Base-by-base conservation (phyloP, 2,329 filamentous ascomycete genomes). In the Trichoderma gracile region DNA sequence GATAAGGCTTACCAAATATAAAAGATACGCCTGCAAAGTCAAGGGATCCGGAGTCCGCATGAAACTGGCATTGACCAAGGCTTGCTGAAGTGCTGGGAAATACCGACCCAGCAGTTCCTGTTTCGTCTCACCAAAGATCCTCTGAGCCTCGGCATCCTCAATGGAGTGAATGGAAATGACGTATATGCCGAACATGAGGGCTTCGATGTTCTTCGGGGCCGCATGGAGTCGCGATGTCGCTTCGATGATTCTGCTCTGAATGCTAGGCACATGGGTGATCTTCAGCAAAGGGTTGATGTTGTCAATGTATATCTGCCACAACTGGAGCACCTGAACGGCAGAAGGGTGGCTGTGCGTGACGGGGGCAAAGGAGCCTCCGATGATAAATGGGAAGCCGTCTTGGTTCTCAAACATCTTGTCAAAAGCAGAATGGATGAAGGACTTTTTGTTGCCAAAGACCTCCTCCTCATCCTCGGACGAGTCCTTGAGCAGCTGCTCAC, bases 201-300 rank as follows among this genome's bases (percentile, higher is more conserved):
- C 86, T 71, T 91, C 87, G 19, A 89, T 80, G 10, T 81, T 81
- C 60, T 80, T 82, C 1, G 81, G 77, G 4, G 87, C 82, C 67
- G 81, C 83, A 30, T 80, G 76, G 5, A 86, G 72, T 59, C 86
- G 80, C 3, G 82, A 81, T 42, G 82, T 82, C 8, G 86, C 86
- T 64, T 87, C 84, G 57, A 91, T 83, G 45, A 91, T 82, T 59
- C 83, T 82, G n/a, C 77, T 78, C 71, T 91, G 88, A 1, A 90
- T 76, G 1, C 83, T 89, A 0, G 87, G 87, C 0, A 85, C 83
- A 70, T 91, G 89, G 0, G 86, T 88, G 63, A 91, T 79, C 70
- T 90, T 91, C 53, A 90, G 78, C 6, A 92, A 72, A 0, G 88
- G 87, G 68, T 91, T 87, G 68, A 91, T 84, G 69, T 90, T 90